Evolutionary conservation across 345 rosid genomes (phyloP).

Genomic region (Anacardium occidentale): DNA sequence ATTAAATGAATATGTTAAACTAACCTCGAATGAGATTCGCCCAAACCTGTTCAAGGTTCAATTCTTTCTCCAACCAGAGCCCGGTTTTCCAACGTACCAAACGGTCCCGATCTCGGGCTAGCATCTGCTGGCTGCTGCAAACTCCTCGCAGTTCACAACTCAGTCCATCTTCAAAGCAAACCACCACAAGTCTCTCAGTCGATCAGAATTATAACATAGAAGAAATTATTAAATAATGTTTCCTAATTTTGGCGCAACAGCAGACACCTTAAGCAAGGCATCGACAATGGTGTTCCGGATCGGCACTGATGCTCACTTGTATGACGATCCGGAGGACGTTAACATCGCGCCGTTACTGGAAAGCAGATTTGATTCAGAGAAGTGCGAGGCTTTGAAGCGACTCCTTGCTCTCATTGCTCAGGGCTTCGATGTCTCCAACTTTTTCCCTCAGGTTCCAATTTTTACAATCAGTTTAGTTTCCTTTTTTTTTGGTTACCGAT

Average conservation of each 20-base stretch:
- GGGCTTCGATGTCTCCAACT: slow-evolving; percentile 94
- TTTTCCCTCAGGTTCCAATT: slow-evolving; percentile 81
- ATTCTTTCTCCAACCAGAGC: background rate
- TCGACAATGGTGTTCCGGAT: slow-evolving; percentile 81
- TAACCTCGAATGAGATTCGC: background rate
- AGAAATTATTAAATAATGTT: slow-evolving; percentile 35
- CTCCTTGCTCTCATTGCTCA: slow-evolving; percentile 91
- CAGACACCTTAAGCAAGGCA: slow-evolving; percentile 87
- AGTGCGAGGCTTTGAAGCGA: slow-evolving; percentile 93
- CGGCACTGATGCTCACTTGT: slow-evolving; percentile 95
- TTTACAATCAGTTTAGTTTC: background rate
- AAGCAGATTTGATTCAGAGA: slow-evolving; percentile 92
- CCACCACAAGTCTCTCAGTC: background rate
- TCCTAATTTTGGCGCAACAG: slow-evolving; percentile 74
- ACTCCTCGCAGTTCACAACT: background rate
- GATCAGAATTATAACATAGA: background rate
- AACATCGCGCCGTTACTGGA: slow-evolving; percentile 81
- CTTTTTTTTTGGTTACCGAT: slow-evolving; percentile 2
- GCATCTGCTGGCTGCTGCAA: background rate
- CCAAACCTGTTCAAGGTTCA: background rate
- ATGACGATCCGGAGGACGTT: slow-evolving; percentile 95
- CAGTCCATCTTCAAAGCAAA: background rate
- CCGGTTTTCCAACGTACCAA: background rate
- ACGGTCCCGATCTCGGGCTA: background rate
- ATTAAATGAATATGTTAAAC: background rate